Evolutionary conservation across 176 grass and related monocot species (phyloP).

Genomic region (Oryza australiensis): DNA sequence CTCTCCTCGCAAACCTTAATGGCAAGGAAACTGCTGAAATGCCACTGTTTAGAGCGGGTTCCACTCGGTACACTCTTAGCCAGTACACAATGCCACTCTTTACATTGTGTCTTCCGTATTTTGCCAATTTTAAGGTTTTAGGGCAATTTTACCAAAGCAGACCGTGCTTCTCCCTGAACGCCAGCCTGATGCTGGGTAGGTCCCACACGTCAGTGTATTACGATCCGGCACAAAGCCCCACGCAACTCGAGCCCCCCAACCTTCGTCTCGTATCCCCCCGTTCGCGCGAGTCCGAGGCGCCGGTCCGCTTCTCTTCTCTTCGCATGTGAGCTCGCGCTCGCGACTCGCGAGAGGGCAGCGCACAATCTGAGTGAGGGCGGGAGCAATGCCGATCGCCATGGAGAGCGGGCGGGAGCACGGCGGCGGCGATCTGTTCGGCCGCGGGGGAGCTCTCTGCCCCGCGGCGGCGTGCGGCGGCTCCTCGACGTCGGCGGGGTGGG

Average conservation of each 20-base stretch:
- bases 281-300: constrained; percentile 31
- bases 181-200: not conserved
- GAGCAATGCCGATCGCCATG: constrained; percentile 53
- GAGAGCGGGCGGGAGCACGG: constrained; percentile 26
- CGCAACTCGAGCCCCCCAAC: not conserved
- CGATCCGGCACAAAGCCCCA: too few species aligned
- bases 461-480: constrained; percentile 6
- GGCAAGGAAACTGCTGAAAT: too few species aligned
- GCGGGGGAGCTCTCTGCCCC: not conserved
- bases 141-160: too few species aligned
- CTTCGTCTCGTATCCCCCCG: not conserved
- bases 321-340: constrained; percentile 31
- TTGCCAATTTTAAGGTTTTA: too few species aligned
- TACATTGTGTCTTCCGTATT: too few species aligned
- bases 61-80: too few species aligned
- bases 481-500: constrained; percentile 41
- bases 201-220: not conserved
- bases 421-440: constrained; percentile 1
- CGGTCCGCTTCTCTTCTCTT: constrained; percentile 2
- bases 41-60: too few species aligned
- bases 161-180: too few species aligned
- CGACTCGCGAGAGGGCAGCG: not conserved
- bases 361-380: too few species aligned
- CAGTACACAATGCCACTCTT: too few species aligned
- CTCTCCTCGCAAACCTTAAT: too few species aligned